Evolutionary conservation across 2,329 filamentous ascomycete species (phyloP), one percentile per base, ranked within the genome.

Genomic region (Talaromyces piceae): DNA sequence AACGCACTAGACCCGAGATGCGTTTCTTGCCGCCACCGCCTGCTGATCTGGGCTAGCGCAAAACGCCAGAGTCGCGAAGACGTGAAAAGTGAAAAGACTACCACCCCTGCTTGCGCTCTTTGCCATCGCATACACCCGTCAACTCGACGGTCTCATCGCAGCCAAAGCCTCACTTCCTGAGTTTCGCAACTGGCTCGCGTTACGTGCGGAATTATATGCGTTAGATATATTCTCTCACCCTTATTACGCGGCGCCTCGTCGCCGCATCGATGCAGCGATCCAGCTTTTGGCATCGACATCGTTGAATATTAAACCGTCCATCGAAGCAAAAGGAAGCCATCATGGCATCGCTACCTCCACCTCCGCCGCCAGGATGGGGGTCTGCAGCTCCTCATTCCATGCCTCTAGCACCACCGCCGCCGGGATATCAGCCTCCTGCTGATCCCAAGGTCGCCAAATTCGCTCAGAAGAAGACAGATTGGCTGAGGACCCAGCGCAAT

Each of bases 391-490:
- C 76, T 60, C 75, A 75, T 47, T 73, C 76, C 6, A 73, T 78
- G 62, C 72, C 75, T 56, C 62, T 76, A 63, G 76, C 87, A 49
- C 90, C 91, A 56, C 89, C 90, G 49, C 90, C 91, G 22, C 90
- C 90, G 23, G 89, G 89, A 37, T 94, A 90, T 69, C 83, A 83
- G 57, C 89, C 90, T 41, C 81, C 85, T 22, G 79, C 83, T 59
- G 86, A 97, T 66, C 85, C 90, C 41, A 88, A 91, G 58, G 79
- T 88, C 63, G 90, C 90, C 48, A 98, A 98, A 74, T 95, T 96
- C 65, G 88, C 91, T 52, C 88, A 96, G 72, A 98, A 97, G 80
- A 98, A 97, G 80, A 95, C 90, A 69, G 91, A 96, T 84, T 98
- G 94, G 94, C 77, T 97, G 63, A 86, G 91, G 56, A 82, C 80